These are phyloP conservation scores for Neurospora sp. DNA, from an alignment of 495 filamentous ascomycete genomes.

Conservation along the genomic window DNA sequence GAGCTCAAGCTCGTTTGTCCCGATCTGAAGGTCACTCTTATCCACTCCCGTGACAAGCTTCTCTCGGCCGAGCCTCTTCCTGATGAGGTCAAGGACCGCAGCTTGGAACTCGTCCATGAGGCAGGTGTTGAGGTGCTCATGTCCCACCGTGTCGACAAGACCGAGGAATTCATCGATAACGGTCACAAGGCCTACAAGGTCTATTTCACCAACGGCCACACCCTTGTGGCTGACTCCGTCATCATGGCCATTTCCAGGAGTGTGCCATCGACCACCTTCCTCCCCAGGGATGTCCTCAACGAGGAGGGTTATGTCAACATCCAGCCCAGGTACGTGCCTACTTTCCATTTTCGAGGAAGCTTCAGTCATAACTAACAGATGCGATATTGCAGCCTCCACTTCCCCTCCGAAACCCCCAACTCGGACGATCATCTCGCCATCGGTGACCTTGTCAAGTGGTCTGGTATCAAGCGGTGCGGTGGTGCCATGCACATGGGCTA, in stretches of 20 bases:
- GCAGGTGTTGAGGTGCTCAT: slow-evolving; percentile 48
- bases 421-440: slow-evolving; percentile 47
- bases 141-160: slow-evolving; percentile 31
- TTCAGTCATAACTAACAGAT: background rate
- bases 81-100: slow-evolving; percentile 49
- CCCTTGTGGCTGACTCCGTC: slow-evolving; percentile 44
- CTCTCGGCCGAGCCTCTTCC: slow-evolving; percentile 59
- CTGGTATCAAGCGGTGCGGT: slow-evolving; percentile 62
- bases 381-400: slow-evolving; percentile 29
- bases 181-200: slow-evolving; percentile 29
- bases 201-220: slow-evolving; percentile 43
- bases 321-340: slow-evolving; percentile 19
- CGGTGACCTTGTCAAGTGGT: slow-evolving; percentile 47
- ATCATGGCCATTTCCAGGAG: slow-evolving; percentile 49
- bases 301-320: slow-evolving; percentile 50
- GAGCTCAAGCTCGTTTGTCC: slow-evolving; percentile 55
- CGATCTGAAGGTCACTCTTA: slow-evolving; percentile 46
- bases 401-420: slow-evolving; percentile 38
- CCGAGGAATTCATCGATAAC: slow-evolving; percentile 21
- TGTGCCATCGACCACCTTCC: slow-evolving; percentile 43
- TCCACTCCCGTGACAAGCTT: slow-evolving; percentile 54
- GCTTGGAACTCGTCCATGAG: slow-evolving; percentile 39
- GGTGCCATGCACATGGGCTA: slow-evolving; percentile 58
- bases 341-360: background rate
- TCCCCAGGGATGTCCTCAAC: slow-evolving; percentile 39